These are phyloP conservation scores for Nakataea oryzae DNA, from an alignment of 2,329 filamentous ascomycete genomes.

Conservation along the genomic window DNA sequence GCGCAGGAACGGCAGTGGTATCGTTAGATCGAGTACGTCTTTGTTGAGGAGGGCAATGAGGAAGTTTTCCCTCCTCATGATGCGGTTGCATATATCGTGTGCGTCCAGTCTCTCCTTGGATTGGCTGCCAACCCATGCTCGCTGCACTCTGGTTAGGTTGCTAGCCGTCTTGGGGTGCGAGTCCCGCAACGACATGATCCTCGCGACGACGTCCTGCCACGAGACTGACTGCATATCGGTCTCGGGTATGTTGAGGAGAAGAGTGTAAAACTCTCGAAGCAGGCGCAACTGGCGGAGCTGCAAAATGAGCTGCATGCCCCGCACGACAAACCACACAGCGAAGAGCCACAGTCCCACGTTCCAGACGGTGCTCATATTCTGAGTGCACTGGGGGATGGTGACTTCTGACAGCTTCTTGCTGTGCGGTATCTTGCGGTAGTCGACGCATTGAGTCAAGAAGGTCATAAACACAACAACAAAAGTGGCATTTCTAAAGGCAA, in stretches of 20 bases:
- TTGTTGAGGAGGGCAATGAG: slow-evolving; percentile 97
- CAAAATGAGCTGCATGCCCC: slow-evolving; percentile 61
- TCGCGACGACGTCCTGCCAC: slow-evolving; percentile 83
- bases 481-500: slow-evolving; percentile 51
- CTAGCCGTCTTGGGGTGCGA: slow-evolving; percentile 71
- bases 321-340: slow-evolving; percentile 76
- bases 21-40: slow-evolving; percentile 77
- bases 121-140: slow-evolving; percentile 62
- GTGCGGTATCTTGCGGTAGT: slow-evolving; percentile 65
- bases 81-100: slow-evolving; percentile 89
- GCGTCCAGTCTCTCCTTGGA: slow-evolving; percentile 92
- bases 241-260: slow-evolving; percentile 71
- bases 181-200: slow-evolving; percentile 75
- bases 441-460: slow-evolving; percentile 75
- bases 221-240: slow-evolving; percentile 89
- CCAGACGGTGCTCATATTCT: slow-evolving; percentile 63
- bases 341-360: slow-evolving; percentile 77
- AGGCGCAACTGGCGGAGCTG: slow-evolving; percentile 64
- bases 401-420: slow-evolving; percentile 45
- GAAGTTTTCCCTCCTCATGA: slow-evolving; percentile 97
- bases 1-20: slow-evolving; percentile 75
- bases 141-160: slow-evolving; percentile 39
- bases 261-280: slow-evolving; percentile 76
- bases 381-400: slow-evolving; percentile 63
- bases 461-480: slow-evolving; percentile 78